These are phyloP conservation scores for Trichoderma arundinaceum DNA, from an alignment of 2,329 filamentous ascomycete species.

Conservation along the genomic window DNA sequence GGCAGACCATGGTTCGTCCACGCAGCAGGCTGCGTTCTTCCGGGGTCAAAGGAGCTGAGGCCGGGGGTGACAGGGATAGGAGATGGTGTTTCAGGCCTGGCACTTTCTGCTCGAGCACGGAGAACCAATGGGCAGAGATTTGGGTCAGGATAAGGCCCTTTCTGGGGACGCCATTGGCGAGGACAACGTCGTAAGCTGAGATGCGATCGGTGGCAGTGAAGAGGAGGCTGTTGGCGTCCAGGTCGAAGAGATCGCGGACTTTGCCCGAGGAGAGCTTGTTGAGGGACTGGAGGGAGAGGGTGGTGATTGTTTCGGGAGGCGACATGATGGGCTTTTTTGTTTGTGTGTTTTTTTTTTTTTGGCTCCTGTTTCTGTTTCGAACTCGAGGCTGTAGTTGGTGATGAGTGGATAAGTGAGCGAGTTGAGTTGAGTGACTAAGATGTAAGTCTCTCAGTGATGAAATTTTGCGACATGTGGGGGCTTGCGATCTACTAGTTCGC, in stretches of 20 bases:
- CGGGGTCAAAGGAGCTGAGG: constrained; percentile 41
- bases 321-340: constrained; percentile 4
- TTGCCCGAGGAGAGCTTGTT: constrained; percentile 59
- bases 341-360: background rate
- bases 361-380: background rate
- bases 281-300: constrained; percentile 41
- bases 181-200: constrained; percentile 84
- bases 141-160: constrained; percentile 60
- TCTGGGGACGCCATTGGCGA: constrained; percentile 61
- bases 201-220: constrained; percentile 68
- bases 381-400: background rate
- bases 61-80: constrained; percentile 51
- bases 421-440: constrained; percentile 16
- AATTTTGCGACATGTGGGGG: constrained; percentile 18
- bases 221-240: constrained; percentile 68
- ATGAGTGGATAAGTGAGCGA: constrained; percentile 3
- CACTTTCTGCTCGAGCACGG: constrained; percentile 51
- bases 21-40: constrained; percentile 60
- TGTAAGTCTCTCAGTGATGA: constrained; percentile 10
- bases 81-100: constrained; percentile 60
- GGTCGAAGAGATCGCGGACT: constrained; percentile 79
- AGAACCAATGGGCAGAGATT: constrained; percentile 59
- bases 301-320: constrained; percentile 20
- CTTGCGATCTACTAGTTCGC: constrained; percentile 11
- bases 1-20: constrained; percentile 70